Base-by-base conservation (phyloP, 1,284 basidiomycete genomes). In the Ustilago lituana region DNA sequence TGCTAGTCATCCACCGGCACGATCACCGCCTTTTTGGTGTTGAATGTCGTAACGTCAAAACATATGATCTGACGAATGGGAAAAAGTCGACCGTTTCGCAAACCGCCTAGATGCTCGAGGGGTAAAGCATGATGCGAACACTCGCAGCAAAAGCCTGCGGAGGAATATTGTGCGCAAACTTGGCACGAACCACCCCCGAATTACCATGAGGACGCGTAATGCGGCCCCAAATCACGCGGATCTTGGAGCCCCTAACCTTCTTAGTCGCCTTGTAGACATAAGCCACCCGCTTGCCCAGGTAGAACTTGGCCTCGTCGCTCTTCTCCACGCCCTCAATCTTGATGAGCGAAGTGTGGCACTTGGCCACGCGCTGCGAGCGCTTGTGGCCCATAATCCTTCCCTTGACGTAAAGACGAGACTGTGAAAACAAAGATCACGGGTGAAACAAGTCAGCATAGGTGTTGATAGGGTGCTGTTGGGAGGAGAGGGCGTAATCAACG, bases 201-300 rank as follows among this genome's bases (percentile, higher is more conserved):
- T 90, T 92, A 77, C 95, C 82, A 76, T 72, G 83, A 56, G 70
- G 58, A 55, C 78, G 82, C 51, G 80, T 80, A 73, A 78, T 76
- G 35, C 63, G 92, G 90, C 94, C 94, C 93, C 94, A 97, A 86
- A 97, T 94, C 73, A 97, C 93, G 77, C 94, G 91, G 83, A 96
- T 87, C 85, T 93, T 93, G 79, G 91, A 91, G 69, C 94, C 93
- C 84, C 90, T 89, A 74, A 94, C 88, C 85, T 93, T 91, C 83
- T 89, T 88, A 87, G 95, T 94, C 70, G 93, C 94, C 84, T 90
- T 90, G 89, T 98, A 98, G 80, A 98, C 93, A 85, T 91, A 98
- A 68, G 95, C 96, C 75, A 98, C 88, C 79, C 95, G 92, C 93
- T 98, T 98, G 84, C 95, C 96, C 70, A 98, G 89, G 88, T 98